Base-by-base conservation (phyloP, 305 asterid species). In the Fraxinus baroniana region DNA sequence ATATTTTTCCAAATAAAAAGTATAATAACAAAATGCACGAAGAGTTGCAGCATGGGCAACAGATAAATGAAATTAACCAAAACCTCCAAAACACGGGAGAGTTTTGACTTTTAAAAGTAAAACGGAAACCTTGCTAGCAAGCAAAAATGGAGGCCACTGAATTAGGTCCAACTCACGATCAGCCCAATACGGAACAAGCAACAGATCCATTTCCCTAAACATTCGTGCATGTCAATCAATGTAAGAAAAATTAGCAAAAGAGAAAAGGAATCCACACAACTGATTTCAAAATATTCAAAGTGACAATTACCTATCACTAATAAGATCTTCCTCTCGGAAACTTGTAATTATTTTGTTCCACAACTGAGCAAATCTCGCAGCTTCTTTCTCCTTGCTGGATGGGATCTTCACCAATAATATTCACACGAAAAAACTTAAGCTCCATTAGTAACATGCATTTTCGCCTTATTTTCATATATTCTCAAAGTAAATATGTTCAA, bases 171-270 rank as follows among this genome's bases (percentile, higher is more conserved):
- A 83, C 83, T 94, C 97, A 81, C 97, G 98, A 86, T 97, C 98
- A 81, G 98, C 98, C 98, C 98, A 96, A 88, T 96, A 96, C 24
- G 99, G 99, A 86, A 97, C 99, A 85, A 97, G 97, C 92, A 97
- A 89, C 86, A 94, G 90, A 86, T 97, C 97, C 99, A 93, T 97
- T 89, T 97, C 99, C 96, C 99, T 97, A 86, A 44, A 81, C 85
- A 71, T 76, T 18, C 73, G 84, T 80, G 64, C 81, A 90, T 78
- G 66, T 82, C 81, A 76, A 52, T 55, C 66, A 55, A 68, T 46
- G 22, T 37, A 64, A 68, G 78, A 72, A 76, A 77, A 44, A 33
- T 57, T 78, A 78, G 75, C 60, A 46, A 64, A 60, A 82, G 74
- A 80, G 77, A 74, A 49, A 17, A n/a, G 12, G 1, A 81, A 78